Base-by-base conservation (phyloP, 139 green algal genomes). In the Edaphochlamys debaryana region DNA sequence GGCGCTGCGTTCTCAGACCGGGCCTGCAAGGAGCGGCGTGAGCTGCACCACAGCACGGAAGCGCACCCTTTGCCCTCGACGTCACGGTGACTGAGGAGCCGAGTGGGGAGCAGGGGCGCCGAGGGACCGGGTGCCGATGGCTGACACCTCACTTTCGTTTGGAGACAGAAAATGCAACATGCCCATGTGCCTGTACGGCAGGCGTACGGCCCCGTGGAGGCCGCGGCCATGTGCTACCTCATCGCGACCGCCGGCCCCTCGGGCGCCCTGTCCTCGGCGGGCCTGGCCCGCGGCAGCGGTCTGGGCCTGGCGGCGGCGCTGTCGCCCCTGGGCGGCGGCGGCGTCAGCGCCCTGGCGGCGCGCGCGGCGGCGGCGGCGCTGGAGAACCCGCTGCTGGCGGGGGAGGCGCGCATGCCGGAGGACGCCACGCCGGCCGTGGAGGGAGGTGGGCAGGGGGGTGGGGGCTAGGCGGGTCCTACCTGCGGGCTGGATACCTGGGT, bases 201-300 rank as follows among this genome's bases (percentile, higher is more conserved):
- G 74, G 74, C 74, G 1, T 98, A 96, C 72, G 96, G 95, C 22
- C 73, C 91, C 8, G 69, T 87, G 7, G 96, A 99, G 82, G 92
- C 95, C 3, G 91, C 94, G 0, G 92, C 92, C 74, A 99, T 99
- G 96, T 98, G 96, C 89, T 89, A 96, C 74, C 52, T 92, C 34
- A 79, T 98, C 20, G 92, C 94, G n/a, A 92, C 94, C 1, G 34
- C 72, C 20, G 73, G 62, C 29, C 80, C 74, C 56, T 38, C 63
- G 37, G 73, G 37, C 13, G 54, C 40, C 29, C 56, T 87, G 3
- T 30, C 82, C 27, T 54, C 71, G 50, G 69, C 67, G 19, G 3
- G 15, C 9, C 23, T 32, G 22, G 30, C 34, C n/a, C 23, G n/a
- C 70, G 8, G 48, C 38, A 4, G 38, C 48, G 52, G 32, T 2